Evolutionary conservation across 352 stramenopile genomes (phyloP).

Genomic region (Pythium pyrilobum): DNA sequence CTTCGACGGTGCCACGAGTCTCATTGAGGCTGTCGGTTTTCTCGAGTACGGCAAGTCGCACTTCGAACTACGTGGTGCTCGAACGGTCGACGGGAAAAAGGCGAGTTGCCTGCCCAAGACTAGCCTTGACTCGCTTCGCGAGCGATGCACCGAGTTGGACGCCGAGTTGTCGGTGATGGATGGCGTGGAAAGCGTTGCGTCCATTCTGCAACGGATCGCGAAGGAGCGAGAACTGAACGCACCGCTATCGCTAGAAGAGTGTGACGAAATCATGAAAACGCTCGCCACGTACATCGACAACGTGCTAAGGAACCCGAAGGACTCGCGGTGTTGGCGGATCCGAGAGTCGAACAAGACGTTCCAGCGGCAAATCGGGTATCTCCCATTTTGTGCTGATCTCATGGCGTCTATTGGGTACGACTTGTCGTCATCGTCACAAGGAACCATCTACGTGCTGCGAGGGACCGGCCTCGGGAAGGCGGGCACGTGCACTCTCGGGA

Average conservation of each 20-base stretch:
- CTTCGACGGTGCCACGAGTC: conserved; percentile 48
- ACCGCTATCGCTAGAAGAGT: conserved; percentile 44
- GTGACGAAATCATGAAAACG: conserved; percentile 26
- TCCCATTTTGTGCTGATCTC: conserved; percentile 39
- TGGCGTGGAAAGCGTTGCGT: conserved; percentile 55
- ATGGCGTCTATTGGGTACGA: conserved; percentile 67
- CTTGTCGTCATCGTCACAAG: conserved; percentile 31
- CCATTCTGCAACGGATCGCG: conserved; percentile 46
- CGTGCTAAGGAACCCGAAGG: conserved; percentile 65
- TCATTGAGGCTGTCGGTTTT: conserved; percentile 58
- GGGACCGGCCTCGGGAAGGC: conserved; percentile 26
- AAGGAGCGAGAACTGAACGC: conserved; percentile 18
- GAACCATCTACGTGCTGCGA: conserved; percentile 41
- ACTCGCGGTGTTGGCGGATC: conserved; percentile 62
- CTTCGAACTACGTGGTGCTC: conserved; percentile 44
- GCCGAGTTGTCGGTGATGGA: conserved; percentile 50
- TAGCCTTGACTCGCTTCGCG: conserved; percentile 33
- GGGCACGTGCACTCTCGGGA: not conserved
- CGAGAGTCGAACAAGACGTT: conserved; percentile 52
- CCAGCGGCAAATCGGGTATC: conserved; percentile 55
- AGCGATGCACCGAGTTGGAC: conserved; percentile 51
- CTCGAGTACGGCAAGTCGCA: conserved; percentile 46
- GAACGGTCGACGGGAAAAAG: conserved; percentile 36
- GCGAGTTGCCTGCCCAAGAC: conserved; percentile 35
- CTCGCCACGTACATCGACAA: conserved; percentile 48